Evolutionary conservation across 2,329 filamentous ascomycete genomes (phyloP).

Genomic region (Arthrobotrys pseudoclavata): DNA sequence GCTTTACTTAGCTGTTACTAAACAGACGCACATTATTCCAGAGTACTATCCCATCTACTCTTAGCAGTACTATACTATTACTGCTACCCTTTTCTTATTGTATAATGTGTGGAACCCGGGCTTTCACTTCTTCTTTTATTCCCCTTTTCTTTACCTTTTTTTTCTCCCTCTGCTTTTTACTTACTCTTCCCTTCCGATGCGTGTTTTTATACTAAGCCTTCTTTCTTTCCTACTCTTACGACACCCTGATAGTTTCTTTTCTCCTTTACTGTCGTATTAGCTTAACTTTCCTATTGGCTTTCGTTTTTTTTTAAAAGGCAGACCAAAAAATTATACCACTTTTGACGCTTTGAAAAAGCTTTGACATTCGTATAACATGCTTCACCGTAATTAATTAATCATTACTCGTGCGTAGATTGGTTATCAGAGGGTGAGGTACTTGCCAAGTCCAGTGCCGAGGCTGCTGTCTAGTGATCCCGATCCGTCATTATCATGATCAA

Average conservation of each 20-base stretch:
- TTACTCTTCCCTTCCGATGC: constrained; percentile 13
- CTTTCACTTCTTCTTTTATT: constrained; percentile 15
- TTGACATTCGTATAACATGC: background rate
- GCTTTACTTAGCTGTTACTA: constrained; percentile 19
- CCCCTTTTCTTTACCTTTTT: constrained; percentile 15
- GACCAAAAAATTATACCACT: constrained; percentile 43
- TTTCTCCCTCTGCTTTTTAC: constrained; percentile 4
- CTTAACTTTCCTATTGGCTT: constrained; percentile 11
- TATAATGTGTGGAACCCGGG: constrained; percentile 49
- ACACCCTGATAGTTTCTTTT: constrained; percentile 10
- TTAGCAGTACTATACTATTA: background rate
- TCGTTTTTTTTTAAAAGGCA: constrained; percentile 24
- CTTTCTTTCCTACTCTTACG: background rate
- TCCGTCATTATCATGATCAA: background rate
- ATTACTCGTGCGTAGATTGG: too few relatives aligned
- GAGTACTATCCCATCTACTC: constrained; percentile 1
- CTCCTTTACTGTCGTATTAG: background rate
- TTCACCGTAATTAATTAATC: background rate
- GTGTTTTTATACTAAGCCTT: constrained; percentile 28
- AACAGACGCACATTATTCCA: constrained; percentile 17
- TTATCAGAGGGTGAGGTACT: too few relatives aligned
- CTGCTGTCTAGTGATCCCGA: too few relatives aligned
- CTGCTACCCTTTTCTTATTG: constrained; percentile 35
- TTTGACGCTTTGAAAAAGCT: constrained; percentile 7
- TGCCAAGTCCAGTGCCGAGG: too few relatives aligned